These are phyloP conservation scores for Candida multigemmis DNA, from an alignment of 805 yeast species.

Conservation along the genomic window DNA sequence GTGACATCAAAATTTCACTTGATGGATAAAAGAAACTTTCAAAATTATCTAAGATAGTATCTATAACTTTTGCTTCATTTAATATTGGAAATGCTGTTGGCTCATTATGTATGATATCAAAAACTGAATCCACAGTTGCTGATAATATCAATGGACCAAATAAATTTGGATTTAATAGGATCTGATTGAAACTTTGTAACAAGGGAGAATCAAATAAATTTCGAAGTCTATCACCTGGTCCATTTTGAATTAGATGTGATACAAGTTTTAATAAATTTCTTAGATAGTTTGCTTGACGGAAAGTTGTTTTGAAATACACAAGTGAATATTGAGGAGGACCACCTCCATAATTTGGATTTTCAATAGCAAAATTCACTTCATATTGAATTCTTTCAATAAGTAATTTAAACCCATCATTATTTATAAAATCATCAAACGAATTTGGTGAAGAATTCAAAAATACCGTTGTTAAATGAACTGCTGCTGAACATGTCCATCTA, in stretches of 20 bases:
- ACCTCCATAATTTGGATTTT: slow-evolving; percentile 49
- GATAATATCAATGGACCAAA: slow-evolving; percentile 66
- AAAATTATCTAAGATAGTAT: slow-evolving; percentile 52
- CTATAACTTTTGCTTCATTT: slow-evolving; percentile 69
- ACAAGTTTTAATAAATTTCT: slow-evolving; percentile 53
- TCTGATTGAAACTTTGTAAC: slow-evolving; percentile 48
- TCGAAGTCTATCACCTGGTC: slow-evolving; percentile 76
- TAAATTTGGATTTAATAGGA: slow-evolving; percentile 44
- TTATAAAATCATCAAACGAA: slow-evolving; percentile 53
- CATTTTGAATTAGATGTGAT: slow-evolving; percentile 54
- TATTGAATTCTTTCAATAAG: slow-evolving; percentile 51
- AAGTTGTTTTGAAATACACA: slow-evolving; percentile 44
- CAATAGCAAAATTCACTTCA: slow-evolving; percentile 59
- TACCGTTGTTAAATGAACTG: slow-evolving; percentile 46
- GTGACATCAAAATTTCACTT: slow-evolving; percentile 45
- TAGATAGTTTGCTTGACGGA: slow-evolving; percentile 45
- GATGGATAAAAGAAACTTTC: slow-evolving; percentile 47
- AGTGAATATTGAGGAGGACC: slow-evolving; percentile 44
- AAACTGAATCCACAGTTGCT: slow-evolving; percentile 52
- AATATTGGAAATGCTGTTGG: slow-evolving; percentile 81
- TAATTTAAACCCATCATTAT: slow-evolving; percentile 54
- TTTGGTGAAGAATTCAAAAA: slow-evolving; percentile 37
- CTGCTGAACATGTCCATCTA: slow-evolving; percentile 54
- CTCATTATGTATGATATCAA: slow-evolving; percentile 74
- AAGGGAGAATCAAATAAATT: slow-evolving; percentile 80